phyloP scores from a whole-genome alignment of 805 yeast genomes.

The Kuraishia ogatae region DNA sequence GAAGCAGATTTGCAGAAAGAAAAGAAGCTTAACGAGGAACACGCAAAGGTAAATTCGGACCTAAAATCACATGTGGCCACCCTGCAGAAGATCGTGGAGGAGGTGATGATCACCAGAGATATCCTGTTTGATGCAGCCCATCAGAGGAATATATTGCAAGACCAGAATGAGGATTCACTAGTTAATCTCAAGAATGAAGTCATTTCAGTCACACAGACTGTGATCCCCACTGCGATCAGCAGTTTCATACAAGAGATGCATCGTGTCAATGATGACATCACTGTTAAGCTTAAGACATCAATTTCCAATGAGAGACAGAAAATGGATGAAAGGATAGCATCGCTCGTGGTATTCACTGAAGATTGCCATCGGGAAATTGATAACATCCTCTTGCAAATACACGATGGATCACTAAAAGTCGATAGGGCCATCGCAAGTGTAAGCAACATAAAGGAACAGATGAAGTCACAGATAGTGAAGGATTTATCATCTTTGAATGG shows the following conservation, averaged over 20 bases:
- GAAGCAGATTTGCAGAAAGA: slow-evolving; percentile 8
- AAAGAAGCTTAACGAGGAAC: slow-evolving; percentile 8
- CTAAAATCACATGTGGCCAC: slow-evolving; percentile 3
- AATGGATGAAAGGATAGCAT: neutral
- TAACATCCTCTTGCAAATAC: neutral
- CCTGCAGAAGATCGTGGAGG: slow-evolving; percentile 6
- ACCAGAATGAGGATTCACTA: neutral
- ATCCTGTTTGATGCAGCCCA: slow-evolving; percentile 5
- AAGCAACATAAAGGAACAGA: neutral
- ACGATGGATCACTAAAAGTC: neutral
- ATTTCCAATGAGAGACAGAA: neutral
- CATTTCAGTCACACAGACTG: neutral
- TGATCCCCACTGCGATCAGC: neutral
- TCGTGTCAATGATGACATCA: neutral
- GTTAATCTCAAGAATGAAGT: neutral
- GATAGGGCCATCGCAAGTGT: neutral
- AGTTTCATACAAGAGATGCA: neutral
- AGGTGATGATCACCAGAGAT: slow-evolving; percentile 4
- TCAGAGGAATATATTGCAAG: slow-evolving; percentile 2
- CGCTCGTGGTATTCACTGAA: neutral
- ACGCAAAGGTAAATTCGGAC: slow-evolving; percentile 7
- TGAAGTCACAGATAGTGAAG: neutral
- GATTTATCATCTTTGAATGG: neutral
- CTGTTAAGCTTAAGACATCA: neutral
- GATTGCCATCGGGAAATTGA: neutral